These are phyloP conservation scores for Penicillium samsonianum DNA, from an alignment of 495 filamentous ascomycete species.

Conservation along the genomic window DNA sequence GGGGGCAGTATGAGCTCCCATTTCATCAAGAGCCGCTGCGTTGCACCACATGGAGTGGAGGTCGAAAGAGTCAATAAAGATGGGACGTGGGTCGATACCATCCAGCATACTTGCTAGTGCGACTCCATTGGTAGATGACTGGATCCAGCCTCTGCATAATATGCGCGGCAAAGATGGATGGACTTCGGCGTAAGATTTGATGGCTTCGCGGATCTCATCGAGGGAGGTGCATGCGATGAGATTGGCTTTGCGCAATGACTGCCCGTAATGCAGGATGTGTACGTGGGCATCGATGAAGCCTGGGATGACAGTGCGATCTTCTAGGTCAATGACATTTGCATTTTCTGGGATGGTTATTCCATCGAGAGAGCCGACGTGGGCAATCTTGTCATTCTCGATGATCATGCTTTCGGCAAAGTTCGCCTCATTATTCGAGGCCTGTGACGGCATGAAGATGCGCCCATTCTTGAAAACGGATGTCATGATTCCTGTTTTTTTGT, in stretches of 20 bases:
- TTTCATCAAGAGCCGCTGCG: slow-evolving; percentile 53
- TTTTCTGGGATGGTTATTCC: slow-evolving; percentile 35
- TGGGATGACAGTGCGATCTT: slow-evolving; percentile 53
- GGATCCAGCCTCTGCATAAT: slow-evolving; percentile 62
- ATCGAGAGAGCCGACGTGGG: slow-evolving; percentile 43
- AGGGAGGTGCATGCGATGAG: slow-evolving; percentile 56
- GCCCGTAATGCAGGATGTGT: slow-evolving; percentile 61
- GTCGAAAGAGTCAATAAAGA: slow-evolving; percentile 63
- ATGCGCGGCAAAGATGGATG: slow-evolving; percentile 54
- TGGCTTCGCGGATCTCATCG: slow-evolving; percentile 51
- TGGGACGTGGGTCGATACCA: slow-evolving; percentile 53
- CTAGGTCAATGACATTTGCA: slow-evolving; percentile 44
- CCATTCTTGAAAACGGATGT: slow-evolving; percentile 47
- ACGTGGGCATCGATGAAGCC: slow-evolving; percentile 68
- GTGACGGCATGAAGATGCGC: slow-evolving; percentile 39
- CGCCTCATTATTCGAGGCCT: slow-evolving; percentile 26
- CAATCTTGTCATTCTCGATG: slow-evolving; percentile 36
- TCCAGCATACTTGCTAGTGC: slow-evolving; percentile 57
- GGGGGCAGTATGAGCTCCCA: slow-evolving; percentile 47
- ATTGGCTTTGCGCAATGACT: slow-evolving; percentile 57
- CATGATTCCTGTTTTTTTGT: slow-evolving; percentile 24
- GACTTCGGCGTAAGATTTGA: slow-evolving; percentile 50
- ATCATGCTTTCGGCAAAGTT: slow-evolving; percentile 47
- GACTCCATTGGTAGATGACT: slow-evolving; percentile 53
- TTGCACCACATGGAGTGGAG: slow-evolving; percentile 66